These are phyloP conservation scores for Leptographium radiaticola DNA, from an alignment of 2,329 filamentous ascomycete genomes.

Conservation along the genomic window DNA sequence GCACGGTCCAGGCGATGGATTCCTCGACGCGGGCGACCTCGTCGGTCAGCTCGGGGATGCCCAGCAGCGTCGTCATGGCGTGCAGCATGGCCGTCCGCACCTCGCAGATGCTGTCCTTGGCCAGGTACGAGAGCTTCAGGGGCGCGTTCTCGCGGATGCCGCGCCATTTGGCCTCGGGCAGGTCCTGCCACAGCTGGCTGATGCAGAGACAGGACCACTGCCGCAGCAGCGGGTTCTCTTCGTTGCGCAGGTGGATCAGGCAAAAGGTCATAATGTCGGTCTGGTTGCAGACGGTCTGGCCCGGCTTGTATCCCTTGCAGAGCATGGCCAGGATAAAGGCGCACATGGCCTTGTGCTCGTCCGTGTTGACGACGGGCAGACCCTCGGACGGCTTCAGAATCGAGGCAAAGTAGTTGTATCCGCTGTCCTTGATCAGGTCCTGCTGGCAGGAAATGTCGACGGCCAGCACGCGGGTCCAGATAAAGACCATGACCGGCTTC, in stretches of 20 bases:
- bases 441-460: slow-evolving; percentile 90
- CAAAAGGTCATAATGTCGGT: slow-evolving; percentile 85
- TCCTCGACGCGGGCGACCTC: slow-evolving; percentile 88
- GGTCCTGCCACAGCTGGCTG: slow-evolving; percentile 86
- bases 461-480: slow-evolving; percentile 91
- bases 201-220: slow-evolving; percentile 96
- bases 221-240: slow-evolving; percentile 74
- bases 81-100: slow-evolving; percentile 89
- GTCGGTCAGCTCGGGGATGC: slow-evolving; percentile 83
- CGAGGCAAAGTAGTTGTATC: slow-evolving; percentile 90
- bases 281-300: slow-evolving; percentile 81
- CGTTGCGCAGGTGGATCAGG: slow-evolving; percentile 68
- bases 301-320: slow-evolving; percentile 86
- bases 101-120: slow-evolving; percentile 78
- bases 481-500: slow-evolving; percentile 98
- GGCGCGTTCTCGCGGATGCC: slow-evolving; percentile 85
- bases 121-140: slow-evolving; percentile 64
- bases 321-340: slow-evolving; percentile 96
- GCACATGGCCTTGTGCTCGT: slow-evolving; percentile 97
- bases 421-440: slow-evolving; percentile 91
- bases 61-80: slow-evolving; percentile 85
- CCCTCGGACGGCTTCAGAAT: slow-evolving; percentile 77
- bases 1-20: slow-evolving; percentile 72
- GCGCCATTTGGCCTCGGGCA: slow-evolving; percentile 87
- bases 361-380: slow-evolving; percentile 74